These are phyloP conservation scores for Tribonema minus DNA, from an alignment of 108 stramenopile species.

Conservation along the genomic window DNA sequence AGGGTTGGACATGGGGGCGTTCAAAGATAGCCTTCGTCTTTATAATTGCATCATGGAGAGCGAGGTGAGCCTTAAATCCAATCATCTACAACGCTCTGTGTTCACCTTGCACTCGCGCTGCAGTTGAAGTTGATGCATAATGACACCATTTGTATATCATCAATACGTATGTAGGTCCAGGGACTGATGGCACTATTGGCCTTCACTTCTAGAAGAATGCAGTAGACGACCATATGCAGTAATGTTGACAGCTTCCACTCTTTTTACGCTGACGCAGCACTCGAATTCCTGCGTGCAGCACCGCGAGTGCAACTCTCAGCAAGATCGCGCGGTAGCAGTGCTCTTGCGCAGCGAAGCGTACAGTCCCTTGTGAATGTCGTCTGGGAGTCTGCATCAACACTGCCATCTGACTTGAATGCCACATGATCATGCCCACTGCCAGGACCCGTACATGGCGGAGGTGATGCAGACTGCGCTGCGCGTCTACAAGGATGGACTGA, in stretches of 20 bases:
- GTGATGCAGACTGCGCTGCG: constrained; percentile 9
- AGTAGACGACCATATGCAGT: not conserved
- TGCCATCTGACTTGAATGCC: not conserved
- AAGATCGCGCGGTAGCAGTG: too few relatives aligned
- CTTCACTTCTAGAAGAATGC: not conserved
- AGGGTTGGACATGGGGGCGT: not conserved
- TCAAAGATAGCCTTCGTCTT: constrained; percentile 1
- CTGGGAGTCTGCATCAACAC: too few relatives aligned
- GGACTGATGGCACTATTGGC: too few relatives aligned
- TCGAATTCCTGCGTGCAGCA: too few relatives aligned
- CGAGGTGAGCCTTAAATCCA: too few relatives aligned
- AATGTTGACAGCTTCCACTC: too few relatives aligned
- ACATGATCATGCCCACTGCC: not conserved
- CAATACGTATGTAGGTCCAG: not conserved
- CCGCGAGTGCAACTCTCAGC: too few relatives aligned
- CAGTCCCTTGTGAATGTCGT: too few relatives aligned
- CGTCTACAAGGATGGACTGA: constrained; percentile 25
- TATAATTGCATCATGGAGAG: constrained; percentile 1
- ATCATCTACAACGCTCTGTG: too few relatives aligned
- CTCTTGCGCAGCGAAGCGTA: too few relatives aligned
- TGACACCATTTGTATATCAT: not conserved
- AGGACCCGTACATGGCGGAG: constrained; percentile 5
- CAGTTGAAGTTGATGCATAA: not conserved
- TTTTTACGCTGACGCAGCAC: too few relatives aligned
- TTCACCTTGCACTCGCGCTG: too few relatives aligned